These are phyloP conservation scores for Eucalyptus erythrocorys DNA, from an alignment of 345 rosid species.

Conservation along the genomic window DNA sequence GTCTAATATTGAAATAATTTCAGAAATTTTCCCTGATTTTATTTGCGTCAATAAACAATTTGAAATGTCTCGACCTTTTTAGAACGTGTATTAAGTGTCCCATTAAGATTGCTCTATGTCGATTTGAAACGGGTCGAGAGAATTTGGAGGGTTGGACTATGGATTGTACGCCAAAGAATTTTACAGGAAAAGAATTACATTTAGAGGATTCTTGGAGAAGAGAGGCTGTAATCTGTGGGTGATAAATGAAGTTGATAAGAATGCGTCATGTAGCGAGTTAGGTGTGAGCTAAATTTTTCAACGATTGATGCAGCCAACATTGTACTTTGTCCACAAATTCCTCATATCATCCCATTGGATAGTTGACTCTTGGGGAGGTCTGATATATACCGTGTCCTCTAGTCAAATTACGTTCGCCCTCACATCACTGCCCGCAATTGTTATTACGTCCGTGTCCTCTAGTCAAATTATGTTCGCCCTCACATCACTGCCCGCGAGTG, in stretches of 20 bases:
- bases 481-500: neutral
- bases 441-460: neutral
- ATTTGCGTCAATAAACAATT: too few relatives aligned
- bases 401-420: neutral
- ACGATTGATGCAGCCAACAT: conserved; percentile 21
- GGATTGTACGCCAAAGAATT: neutral
- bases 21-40: too few relatives aligned
- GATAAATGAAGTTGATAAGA: neutral
- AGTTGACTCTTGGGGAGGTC: neutral
- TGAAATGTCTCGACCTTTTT: too few relatives aligned
- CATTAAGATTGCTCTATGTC: neutral
- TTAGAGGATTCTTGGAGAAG: neutral
- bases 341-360: neutral
- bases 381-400: neutral
- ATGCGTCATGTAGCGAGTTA: neutral
- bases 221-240: too few relatives aligned
- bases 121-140: neutral
- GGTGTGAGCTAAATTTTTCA: neutral
- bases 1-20: too few relatives aligned
- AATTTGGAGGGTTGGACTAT: neutral
- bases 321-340: conserved; percentile 5
- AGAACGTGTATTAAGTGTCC: neutral
- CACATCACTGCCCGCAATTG: neutral
- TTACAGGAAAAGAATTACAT: neutral
- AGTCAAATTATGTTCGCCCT: neutral